phyloP scores from a whole-genome alignment of 371 early-diverging fungal species.

The Paraphysoderma sedebokerense region DNA sequence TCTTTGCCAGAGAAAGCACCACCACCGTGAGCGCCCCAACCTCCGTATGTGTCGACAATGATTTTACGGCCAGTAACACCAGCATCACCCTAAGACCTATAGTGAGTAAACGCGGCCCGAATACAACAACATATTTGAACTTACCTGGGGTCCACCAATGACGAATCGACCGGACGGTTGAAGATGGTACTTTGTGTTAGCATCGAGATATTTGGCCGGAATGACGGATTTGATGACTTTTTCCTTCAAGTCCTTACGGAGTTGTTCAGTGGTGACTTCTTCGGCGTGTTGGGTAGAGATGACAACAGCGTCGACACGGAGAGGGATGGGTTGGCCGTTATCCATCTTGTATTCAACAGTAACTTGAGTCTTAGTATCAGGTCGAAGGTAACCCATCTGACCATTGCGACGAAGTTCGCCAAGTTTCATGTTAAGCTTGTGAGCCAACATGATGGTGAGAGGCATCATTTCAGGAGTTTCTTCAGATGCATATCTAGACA shows the following conservation, averaged over 20 bases:
- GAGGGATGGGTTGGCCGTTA: constrained; percentile 79
- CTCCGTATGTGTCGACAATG: constrained; percentile 95
- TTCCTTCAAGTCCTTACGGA: constrained; percentile 79
- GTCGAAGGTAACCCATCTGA: constrained; percentile 79
- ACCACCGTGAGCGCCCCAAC: constrained; percentile 99
- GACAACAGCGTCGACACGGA: constrained; percentile 95
- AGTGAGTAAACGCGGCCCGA: too few relatives aligned
- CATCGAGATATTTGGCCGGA: constrained; percentile 76
- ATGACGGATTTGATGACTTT: constrained; percentile 88
- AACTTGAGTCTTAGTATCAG: constrained; percentile 99
- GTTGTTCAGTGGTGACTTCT: constrained; percentile 62
- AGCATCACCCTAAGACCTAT: constrained; percentile 98
- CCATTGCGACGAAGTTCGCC: constrained; percentile 87
- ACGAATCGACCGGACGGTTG: constrained; percentile 98
- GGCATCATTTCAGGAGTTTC: constrained; percentile 99
- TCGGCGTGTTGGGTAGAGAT: constrained; percentile 96
- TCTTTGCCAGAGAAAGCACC: constrained; percentile 99
- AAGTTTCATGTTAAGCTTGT: constrained; percentile 93
- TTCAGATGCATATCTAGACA: constrained; percentile 85
- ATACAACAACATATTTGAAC: too few relatives aligned
- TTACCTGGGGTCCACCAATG: constrained; percentile 99
- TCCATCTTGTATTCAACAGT: constrained; percentile 97
- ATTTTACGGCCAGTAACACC: constrained; percentile 99
- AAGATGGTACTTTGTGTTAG: constrained; percentile 86
- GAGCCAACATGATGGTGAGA: constrained; percentile 83